Evolutionary conservation across 2,329 filamentous ascomycete genomes (phyloP).

Genomic region (Aspergillus jensenii): DNA sequence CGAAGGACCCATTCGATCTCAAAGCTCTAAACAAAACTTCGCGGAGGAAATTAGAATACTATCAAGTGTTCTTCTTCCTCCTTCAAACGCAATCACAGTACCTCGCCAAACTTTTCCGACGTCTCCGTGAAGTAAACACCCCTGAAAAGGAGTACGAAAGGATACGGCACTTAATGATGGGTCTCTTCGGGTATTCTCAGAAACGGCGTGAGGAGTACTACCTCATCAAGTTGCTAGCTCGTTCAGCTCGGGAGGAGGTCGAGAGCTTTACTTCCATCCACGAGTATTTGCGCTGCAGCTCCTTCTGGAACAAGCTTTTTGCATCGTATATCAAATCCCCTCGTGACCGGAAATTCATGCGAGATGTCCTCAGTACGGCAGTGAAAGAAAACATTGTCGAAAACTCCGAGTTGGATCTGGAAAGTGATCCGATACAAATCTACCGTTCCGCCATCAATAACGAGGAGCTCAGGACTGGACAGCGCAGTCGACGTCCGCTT

Average conservation of each 20-base stretch:
- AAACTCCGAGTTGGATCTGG: constrained; percentile 83
- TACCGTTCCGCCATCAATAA: constrained; percentile 96
- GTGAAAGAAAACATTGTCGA: constrained; percentile 92
- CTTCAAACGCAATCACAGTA: constrained; percentile 97
- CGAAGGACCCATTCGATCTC: constrained; percentile 89
- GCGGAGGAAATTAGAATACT: constrained; percentile 89
- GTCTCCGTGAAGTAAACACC: constrained; percentile 77
- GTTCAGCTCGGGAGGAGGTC: constrained; percentile 83
- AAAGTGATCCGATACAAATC: constrained; percentile 97
- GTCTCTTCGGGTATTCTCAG: constrained; percentile 93
- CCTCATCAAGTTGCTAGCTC: constrained; percentile 79
- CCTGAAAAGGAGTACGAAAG: constrained; percentile 90
- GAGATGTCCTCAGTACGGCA: constrained; percentile 79
- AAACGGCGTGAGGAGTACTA: constrained; percentile 98
- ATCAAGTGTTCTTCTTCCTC: constrained; percentile 96
- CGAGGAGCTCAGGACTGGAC: constrained; percentile 89
- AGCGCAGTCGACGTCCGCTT: constrained; percentile 73
- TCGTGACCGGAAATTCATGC: constrained; percentile 85
- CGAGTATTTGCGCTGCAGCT: constrained; percentile 85
- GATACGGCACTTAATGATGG: constrained; percentile 92
- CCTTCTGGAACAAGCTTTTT: constrained; percentile 89
- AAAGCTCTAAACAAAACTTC: constrained; percentile 98
- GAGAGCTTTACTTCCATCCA: constrained; percentile 71
- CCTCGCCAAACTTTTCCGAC: constrained; percentile 81
- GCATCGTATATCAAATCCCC: constrained; percentile 87